A percentile compares a stretch with the other conserved stretches of the same genome.
Conservation (phyloP, 768 basidiomycete species). For the Podaxis sp. region DNA sequence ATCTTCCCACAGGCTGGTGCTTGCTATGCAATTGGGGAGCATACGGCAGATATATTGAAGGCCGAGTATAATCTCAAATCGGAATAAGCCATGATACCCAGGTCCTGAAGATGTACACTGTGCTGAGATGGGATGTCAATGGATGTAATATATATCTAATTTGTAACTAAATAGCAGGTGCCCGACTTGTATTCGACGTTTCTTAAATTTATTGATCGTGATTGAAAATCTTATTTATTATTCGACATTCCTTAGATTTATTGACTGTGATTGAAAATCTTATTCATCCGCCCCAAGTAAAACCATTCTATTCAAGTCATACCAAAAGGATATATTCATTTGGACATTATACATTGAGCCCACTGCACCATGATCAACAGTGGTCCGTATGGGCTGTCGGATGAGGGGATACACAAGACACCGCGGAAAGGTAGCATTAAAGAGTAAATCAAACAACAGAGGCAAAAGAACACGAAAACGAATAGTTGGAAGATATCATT, state of each 20-base stretch:
- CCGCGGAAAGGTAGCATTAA: background rate
- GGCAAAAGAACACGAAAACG: background rate
- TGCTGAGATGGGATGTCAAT: background rate
- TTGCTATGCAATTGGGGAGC: conserved; percentile 28
- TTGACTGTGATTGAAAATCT: no score
- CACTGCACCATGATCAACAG: conserved; percentile 8
- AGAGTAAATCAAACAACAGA: background rate
- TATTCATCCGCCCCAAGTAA: background rate
- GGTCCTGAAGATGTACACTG: background rate
- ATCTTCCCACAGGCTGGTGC: conserved; percentile 24
- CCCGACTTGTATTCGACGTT: no score
- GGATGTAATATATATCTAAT: background rate
- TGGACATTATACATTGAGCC: background rate
- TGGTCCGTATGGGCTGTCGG: background rate
- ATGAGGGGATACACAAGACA: background rate
- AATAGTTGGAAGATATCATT: background rate
- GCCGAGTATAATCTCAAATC: conserved; percentile 15
- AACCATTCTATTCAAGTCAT: background rate
- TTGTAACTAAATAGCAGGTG: background rate
- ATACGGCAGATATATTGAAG: conserved; percentile 30
- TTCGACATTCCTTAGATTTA: no score
- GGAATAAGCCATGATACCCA: background rate
- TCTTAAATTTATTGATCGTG: no score
- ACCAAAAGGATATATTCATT: background rate
- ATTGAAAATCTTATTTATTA: background rate